Evolutionary conservation across 2,329 filamentous ascomycete species (phyloP), one percentile per base, ranked within the genome.

Genomic region (Fulvia fulva): DNA sequence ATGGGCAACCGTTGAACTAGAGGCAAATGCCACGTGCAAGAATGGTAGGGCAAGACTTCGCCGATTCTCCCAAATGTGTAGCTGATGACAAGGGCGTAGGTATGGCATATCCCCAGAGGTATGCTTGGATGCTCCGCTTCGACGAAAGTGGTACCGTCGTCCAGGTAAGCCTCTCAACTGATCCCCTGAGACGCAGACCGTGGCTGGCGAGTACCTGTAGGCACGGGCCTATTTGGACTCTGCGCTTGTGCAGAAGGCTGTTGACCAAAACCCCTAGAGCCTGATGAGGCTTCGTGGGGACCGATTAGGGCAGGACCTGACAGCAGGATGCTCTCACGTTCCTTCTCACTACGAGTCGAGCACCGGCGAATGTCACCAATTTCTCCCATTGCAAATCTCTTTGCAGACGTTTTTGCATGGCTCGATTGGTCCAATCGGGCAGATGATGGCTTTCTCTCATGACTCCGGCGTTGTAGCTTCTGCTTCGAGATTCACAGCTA

Each of bases 1-100:
- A 37, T 70, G 68, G 68, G 67, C 68, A 2, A 57, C 62, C 0
- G 53, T 68, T 4, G 68, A 70, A 57, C 56, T 69, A n/a, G 64
- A 64, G 32, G 67, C 68, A 14, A 59, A 68, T 53, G 59, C 60
- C 21, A 57, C 62, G 3, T 69, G 67, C 61, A 66, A 66, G 64
- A 69, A 69, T 54, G 68, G 68, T 65, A 43, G 11, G 60, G 55
- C 44, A 22, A 21, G 19, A n/a, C 41, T 11, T 9, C 22, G 41
- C n/a, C 41, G 3, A 2, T 21, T 9, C 12, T 21, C 9, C 9
- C 41, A 21, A 6, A n/a, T n/a, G n/a, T n/a, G n/a, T n/a, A n/a
- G n/a, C n/a, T n/a, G n/a, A n/a, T n/a, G n/a, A n/a, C n/a, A n/a
- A n/a, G n/a, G n/a, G n/a, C n/a, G n/a, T 37, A 65, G 63, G 62